Base-by-base conservation (phyloP, 345 rosid species). In the Mallotus nudiflorus region DNA sequence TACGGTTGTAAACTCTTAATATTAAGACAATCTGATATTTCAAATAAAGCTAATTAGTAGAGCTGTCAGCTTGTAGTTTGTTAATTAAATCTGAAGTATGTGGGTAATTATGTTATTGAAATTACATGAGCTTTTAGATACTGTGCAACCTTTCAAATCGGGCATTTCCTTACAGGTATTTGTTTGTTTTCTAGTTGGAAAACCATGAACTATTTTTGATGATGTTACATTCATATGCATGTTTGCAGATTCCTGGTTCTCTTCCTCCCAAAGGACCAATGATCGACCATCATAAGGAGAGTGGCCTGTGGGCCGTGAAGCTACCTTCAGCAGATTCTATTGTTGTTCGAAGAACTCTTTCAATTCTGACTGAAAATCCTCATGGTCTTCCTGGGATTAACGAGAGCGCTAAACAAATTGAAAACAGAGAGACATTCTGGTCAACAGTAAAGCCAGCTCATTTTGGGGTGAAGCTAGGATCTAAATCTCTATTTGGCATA, bases 311-410 rank as follows among this genome's bases (percentile, higher is more conserved):
- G 93, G 92, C 97, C 28, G 66, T 89, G 54, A 93, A 82, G 84
- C 78, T 91, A 68, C 97, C 97, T 48, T 89, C 97, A 0, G 92
- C 98, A 27, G 98, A 93, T 74, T 82, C 96, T 3, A 62, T 83
- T 18, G 88, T 89, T 73, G 96, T 93, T 29, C 86, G 91, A 45
- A 83, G 93, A 82, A 91, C 98, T 24, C 89, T 88, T 67, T 52
- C 90, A 66, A 75, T 82, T 53, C 82, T 88, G 66, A 77, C 82
- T 9, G 97, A 91, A 68, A 84, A 89, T 45, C 93, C 91, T 22
- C 67, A 57, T 18, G 97, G 96, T 51, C 97, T 91, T 63, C 86
- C 87, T 49, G 96, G 96, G 49, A 25, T 76, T 31, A 82, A 86
- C 50, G 97, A 93, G 85, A 84, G 81, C 75, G 76, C 85, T 65